Base-by-base conservation (phyloP, 1,284 basidiomycete genomes). In the Fomitopsis betulina region DNA sequence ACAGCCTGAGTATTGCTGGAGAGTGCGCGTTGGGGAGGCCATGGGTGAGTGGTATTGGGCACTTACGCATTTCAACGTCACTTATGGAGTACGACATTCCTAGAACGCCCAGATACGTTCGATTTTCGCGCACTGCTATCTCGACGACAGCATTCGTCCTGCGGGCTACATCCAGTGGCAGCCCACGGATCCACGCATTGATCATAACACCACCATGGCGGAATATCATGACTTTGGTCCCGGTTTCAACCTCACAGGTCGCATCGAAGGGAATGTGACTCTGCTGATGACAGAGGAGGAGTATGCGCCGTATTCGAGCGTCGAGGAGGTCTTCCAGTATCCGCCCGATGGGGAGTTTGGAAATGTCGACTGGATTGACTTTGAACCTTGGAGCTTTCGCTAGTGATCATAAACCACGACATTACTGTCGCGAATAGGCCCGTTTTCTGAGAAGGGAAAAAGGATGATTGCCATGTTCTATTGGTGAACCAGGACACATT, bases 171-270 rank as follows among this genome's bases (percentile, higher is more conserved):
- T 57, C 23, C 17, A 35, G 9, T 57, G 56, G 56, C 27, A 45
- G 38, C 30, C 38, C 10, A 42, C 49, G 2, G 50, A 43, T 19
- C 39, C 39, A n/a, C 49, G 50, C 10, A 57, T 57, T 35, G 56
- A 57, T 25, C 53, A 21, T 38, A 57, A 57, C 50, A 57, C 56
- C 12, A 53, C 50, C 23, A 57, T 57, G 50, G 56, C 56, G 9
- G 56, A 57, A 39, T 57, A 42, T 30, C n/a, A 35, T 7, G 21
- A 35, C 27, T 40, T 35, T 21, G 56, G 56, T 17, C 56, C 56
- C 15, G 56, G 56, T 3, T 57, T 53, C 50, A 57, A 57, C 21
- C 39, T 53, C 9, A 57, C 56, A 1, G 56, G 56, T 6, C 50
- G 56, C 10, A n/a, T 43, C 8, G 50, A 57, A 13, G 56, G 35